Base-by-base conservation (phyloP, 352 stramenopile genomes). In the Globisporangium nagaii region DNA sequence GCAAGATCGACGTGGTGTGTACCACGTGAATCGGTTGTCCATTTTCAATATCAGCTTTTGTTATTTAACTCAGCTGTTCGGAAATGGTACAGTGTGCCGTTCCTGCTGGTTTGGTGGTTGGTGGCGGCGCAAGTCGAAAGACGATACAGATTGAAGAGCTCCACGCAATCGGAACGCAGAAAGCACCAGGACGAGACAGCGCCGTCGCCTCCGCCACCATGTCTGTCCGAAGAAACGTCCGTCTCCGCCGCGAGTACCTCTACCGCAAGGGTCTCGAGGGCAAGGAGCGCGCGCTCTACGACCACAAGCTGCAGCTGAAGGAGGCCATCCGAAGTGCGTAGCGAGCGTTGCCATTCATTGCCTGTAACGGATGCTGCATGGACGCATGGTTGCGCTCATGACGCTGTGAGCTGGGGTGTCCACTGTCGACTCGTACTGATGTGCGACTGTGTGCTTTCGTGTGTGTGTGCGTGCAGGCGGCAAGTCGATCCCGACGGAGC, bases 231-330 rank as follows among this genome's bases (percentile, higher is more conserved):
- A 75, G 97, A 41, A 96, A 99, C 60, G 96, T 98, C 40, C 95
- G 97, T 68, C 75, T 99, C 25, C 96, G 97, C 42, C 95, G 98
- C 62, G 97, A 99, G 75, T 99, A 99, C 69, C 76, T 99, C 56
- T 99, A 99, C 73, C 87, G 96, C 68, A 99, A 99, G 84, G 93
- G 86, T 8, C 81, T 99, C 19, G 96, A 99, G 59, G 92, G 94
- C 58, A 93, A 97, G 62, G 91, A 99, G 70, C 89, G 90, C 36
- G 79, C 88, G 17, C 72, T 93, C 52, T 99, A 99, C 65, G 96
- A 99, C 66, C 88, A 98, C 75, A 99, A 99, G 80, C 84, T 90
- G 53, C 79, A 97, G 60, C 85, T 99, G 19, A 96, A 97, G 53
- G 85, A 98, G 60, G 96, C 96, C 37, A 84, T 95, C 22, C 82